Conservation (phyloP, 768 basidiomycete species). For the Tylopilus sp. region DNA sequence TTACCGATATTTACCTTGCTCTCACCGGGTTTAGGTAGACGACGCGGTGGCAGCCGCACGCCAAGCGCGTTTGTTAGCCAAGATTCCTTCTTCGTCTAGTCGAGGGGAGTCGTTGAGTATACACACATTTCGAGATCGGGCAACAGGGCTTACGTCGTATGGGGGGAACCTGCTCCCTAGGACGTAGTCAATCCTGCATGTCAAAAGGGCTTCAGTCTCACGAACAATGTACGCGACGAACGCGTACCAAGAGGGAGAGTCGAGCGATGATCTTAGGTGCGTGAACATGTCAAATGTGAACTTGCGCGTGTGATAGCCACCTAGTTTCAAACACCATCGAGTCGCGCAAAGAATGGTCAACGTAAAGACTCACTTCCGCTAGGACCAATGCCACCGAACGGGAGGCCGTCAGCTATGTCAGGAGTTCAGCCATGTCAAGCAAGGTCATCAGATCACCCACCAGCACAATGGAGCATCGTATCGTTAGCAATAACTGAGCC, state of each 20-base stretch:
- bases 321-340: slow-evolving; percentile 31
- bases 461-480: slow-evolving; percentile 52
- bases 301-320: slow-evolving; percentile 69
- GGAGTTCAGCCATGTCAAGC: background rate
- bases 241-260: slow-evolving; percentile 36
- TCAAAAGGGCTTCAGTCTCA: background rate
- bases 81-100: slow-evolving; percentile 25
- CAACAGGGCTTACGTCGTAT: slow-evolving; percentile 20
- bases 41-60: slow-evolving; percentile 22
- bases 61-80: slow-evolving; percentile 17
- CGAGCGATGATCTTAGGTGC: slow-evolving; percentile 57
- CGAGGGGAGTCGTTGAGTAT: background rate
- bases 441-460: slow-evolving; percentile 34
- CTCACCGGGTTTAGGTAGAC: slow-evolving; percentile 4
- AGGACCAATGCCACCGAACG: slow-evolving; percentile 71
- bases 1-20: slow-evolving; percentile 5
- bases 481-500: slow-evolving; percentile 74
- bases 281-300: slow-evolving; percentile 77
- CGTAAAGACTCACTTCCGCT: slow-evolving; percentile 58
- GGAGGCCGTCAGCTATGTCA: slow-evolving; percentile 52
- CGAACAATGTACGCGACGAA: background rate
- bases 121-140: too few relatives aligned
- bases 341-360: background rate
- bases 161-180: slow-evolving; percentile 30
- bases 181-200: slow-evolving; percentile 22